Percentiles rank a stretch among this genome's conserved stretches.
phyloP scores from a whole-genome alignment of 208 protist genomes.

The Acanthamoeba culbertsoni region DNA sequence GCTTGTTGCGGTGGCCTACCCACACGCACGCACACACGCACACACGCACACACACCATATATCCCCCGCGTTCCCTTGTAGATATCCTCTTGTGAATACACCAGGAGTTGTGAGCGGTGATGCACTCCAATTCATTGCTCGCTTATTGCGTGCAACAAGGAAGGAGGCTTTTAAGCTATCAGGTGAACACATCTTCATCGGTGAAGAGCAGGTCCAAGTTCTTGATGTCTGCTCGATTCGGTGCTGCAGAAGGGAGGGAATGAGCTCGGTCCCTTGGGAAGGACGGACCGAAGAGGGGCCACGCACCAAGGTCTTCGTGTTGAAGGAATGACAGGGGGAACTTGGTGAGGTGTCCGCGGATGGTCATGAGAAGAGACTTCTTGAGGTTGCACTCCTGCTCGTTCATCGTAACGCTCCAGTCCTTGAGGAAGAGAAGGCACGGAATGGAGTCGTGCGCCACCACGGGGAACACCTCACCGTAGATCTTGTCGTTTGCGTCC shows the following conservation, averaged over 20 bases:
- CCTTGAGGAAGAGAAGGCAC: constrained; percentile 39
- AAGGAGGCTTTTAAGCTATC: not conserved
- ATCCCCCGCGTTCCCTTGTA: too few species aligned
- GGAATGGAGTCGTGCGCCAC: constrained; percentile 38
- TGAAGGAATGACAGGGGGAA: constrained; percentile 32
- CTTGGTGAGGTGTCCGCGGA: not conserved
- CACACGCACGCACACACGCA: too few species aligned
- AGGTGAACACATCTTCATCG: constrained; percentile 30
- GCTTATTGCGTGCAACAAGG: too few species aligned
- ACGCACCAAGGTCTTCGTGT: constrained; percentile 5
- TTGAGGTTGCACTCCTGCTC: constrained; percentile 40
- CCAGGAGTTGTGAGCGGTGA: too few species aligned
- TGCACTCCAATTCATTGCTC: not conserved
- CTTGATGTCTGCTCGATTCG: constrained; percentile 25
- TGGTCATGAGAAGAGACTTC: constrained; percentile 16
- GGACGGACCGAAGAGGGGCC: not conserved
- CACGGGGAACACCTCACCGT: constrained; percentile 17
- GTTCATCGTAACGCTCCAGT: constrained; percentile 25
- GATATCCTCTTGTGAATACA: too few species aligned
- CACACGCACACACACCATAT: too few species aligned
- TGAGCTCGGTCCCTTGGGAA: not conserved
- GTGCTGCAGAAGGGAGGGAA: not conserved
- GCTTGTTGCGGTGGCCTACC: too few species aligned
- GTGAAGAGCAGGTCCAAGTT: constrained; percentile 32
- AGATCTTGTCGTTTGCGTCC: constrained; percentile 26